Conservation (phyloP, 805 yeast genomes). For the Saccharomycopsis fermentans region DNA sequence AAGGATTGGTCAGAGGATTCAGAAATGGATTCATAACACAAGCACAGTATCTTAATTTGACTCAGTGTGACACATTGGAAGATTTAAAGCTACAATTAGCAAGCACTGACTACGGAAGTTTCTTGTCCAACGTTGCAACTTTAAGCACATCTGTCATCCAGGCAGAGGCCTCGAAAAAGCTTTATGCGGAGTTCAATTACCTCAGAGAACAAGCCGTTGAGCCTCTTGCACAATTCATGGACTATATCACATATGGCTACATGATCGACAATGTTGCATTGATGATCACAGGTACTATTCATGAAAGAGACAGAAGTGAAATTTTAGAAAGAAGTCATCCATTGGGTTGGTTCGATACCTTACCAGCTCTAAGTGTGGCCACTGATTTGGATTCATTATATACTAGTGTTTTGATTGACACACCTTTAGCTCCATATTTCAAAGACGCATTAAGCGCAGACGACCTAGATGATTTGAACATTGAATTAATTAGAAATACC, state of each 20-base stretch:
- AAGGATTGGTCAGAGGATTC: slow-evolving; percentile 92
- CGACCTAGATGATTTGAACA: slow-evolving; percentile 89
- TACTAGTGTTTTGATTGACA: slow-evolving; percentile 85
- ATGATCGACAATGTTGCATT: slow-evolving; percentile 97
- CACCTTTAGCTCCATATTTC: slow-evolving; percentile 96
- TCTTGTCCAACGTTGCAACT: slow-evolving; percentile 70
- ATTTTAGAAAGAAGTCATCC: slow-evolving; percentile 90
- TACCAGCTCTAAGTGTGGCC: slow-evolving; percentile 90
- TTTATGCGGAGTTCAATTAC: slow-evolving; percentile 78
- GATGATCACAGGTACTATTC: slow-evolving; percentile 95
- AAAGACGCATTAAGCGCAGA: slow-evolving; percentile 74
- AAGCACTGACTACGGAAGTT: slow-evolving; percentile 92
- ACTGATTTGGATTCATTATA: slow-evolving; percentile 91
- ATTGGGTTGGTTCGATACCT: slow-evolving; percentile 95
- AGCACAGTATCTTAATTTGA: slow-evolving; percentile 80
- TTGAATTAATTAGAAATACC: slow-evolving; percentile 87
- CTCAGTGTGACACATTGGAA: slow-evolving; percentile 93
- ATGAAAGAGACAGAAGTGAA: slow-evolving; percentile 84
- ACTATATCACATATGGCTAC: slow-evolving; percentile 88
- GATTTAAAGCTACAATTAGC: slow-evolving; percentile 90
- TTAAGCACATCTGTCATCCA: slow-evolving; percentile 82
- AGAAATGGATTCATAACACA: slow-evolving; percentile 68
- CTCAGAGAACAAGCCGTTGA: slow-evolving; percentile 77
- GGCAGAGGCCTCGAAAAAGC: slow-evolving; percentile 59
- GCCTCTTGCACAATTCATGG: slow-evolving; percentile 72